Evolutionary conservation across 1,284 basidiomycete genomes (phyloP).

Genomic region (Cutaneotrichosporon arboriforme): DNA sequence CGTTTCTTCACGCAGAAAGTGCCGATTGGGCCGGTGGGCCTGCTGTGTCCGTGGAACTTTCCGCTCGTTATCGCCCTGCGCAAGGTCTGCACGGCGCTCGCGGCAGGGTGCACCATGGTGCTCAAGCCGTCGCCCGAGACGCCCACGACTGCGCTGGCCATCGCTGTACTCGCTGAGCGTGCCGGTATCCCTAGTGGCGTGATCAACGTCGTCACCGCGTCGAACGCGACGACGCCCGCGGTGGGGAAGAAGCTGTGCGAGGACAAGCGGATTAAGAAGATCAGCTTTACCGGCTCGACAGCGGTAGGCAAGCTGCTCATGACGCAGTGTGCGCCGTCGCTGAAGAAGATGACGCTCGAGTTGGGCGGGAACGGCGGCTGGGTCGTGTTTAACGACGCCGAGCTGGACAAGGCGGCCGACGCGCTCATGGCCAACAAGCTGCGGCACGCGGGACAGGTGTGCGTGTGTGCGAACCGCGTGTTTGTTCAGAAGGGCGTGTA

Average conservation of each 20-base stretch:
- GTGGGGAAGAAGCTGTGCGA: slow-evolving; percentile 29
- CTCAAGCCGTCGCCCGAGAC: slow-evolving; percentile 76
- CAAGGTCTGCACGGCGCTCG: slow-evolving; percentile 79
- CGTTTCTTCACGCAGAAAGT: slow-evolving; percentile 45
- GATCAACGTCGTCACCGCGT: slow-evolving; percentile 74
- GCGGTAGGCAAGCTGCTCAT: slow-evolving; percentile 37
- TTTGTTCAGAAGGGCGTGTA: slow-evolving; percentile 60
- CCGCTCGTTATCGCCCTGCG: slow-evolving; percentile 70
- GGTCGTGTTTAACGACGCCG: slow-evolving; percentile 46
- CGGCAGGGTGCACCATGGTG: slow-evolving; percentile 50
- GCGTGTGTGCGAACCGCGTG: slow-evolving; percentile 59
- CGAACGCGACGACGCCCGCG: slow-evolving; percentile 51
- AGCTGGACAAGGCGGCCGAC: slow-evolving; percentile 37
- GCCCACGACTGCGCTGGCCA: slow-evolving; percentile 74
- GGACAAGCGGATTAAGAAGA: slow-evolving; percentile 53
- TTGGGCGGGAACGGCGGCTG: slow-evolving; percentile 45
- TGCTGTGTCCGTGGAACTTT: slow-evolving; percentile 60
- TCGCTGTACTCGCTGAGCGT: slow-evolving; percentile 28
- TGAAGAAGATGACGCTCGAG: slow-evolving; percentile 47
- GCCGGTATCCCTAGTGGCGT: slow-evolving; percentile 80
- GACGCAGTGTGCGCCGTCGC: slow-evolving; percentile 35
- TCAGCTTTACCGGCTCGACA: slow-evolving; percentile 84
- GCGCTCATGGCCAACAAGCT: slow-evolving; percentile 75
- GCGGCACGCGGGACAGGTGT: slow-evolving; percentile 77
- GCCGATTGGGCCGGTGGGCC: slow-evolving; percentile 60